These are phyloP conservation scores for Tagetes patula DNA, from an alignment of 129 eudicot species.

Conservation along the genomic window DNA sequence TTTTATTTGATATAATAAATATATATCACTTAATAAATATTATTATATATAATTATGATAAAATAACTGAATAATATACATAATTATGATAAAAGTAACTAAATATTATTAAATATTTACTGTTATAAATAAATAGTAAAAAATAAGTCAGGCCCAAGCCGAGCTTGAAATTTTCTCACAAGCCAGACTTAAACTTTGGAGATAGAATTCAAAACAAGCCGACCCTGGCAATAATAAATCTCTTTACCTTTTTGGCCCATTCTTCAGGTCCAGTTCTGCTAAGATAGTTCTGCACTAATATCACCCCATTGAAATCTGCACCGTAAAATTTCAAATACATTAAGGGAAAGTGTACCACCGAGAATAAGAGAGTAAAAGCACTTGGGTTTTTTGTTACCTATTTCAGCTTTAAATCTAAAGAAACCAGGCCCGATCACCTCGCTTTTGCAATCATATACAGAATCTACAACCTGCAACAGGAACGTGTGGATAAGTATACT, in stretches of 20 bases:
- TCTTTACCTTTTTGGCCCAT: slow-evolving; percentile 80
- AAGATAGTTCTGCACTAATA: slow-evolving; percentile 83
- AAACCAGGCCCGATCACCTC: slow-evolving; percentile 99
- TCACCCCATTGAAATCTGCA: slow-evolving; percentile 92
- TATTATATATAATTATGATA: neutral
- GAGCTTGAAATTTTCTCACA: neutral
- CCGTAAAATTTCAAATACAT: neutral
- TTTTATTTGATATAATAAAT: neutral
- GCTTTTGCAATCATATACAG: slow-evolving; percentile 95
- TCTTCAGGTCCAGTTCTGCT: slow-evolving; percentile 75
- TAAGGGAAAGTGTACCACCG: neutral
- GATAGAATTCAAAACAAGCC: neutral
- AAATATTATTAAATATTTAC: no score
- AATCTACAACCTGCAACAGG: slow-evolving; percentile 82
- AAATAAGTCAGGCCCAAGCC: neutral
- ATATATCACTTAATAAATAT: neutral
- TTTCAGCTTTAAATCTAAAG: slow-evolving; percentile 96
- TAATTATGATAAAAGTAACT: no score
- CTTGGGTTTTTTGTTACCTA: slow-evolving; percentile 46
- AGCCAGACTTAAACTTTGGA: neutral
- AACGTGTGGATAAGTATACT: neutral
- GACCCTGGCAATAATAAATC: slow-evolving; percentile 2
- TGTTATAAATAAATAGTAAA: no score
- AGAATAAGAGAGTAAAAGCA: neutral
- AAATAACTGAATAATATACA: neutral